phyloP scores from a whole-genome alignment of 2,329 filamentous ascomycete genomes.

The Pseudofabraea citricarpa region DNA sequence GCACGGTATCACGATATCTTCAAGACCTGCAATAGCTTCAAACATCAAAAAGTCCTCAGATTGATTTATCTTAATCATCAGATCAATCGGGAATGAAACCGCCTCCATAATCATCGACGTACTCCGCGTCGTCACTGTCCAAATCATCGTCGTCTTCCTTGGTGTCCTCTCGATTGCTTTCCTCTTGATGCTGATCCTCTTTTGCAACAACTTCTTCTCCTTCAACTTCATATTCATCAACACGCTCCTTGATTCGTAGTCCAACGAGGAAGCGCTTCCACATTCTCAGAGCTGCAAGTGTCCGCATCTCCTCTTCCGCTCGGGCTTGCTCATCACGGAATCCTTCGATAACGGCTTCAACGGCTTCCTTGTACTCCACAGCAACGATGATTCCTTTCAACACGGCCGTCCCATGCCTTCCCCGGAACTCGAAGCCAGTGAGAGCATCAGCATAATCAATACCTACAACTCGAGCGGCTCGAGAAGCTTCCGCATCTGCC shows the following conservation, averaged over 20 bases:
- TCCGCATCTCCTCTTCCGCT: constrained; percentile 57
- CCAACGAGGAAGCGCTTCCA: constrained; percentile 78
- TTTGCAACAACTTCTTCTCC: constrained; percentile 42
- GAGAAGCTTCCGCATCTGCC: constrained; percentile 51
- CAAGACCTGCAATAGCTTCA: background rate
- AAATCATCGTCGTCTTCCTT: constrained; percentile 26
- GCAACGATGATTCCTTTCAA: constrained; percentile 75
- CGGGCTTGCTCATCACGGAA: constrained; percentile 63
- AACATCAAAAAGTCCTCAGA: background rate
- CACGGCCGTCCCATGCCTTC: constrained; percentile 80
- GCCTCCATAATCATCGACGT: constrained; percentile 37
- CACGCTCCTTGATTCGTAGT: constrained; percentile 43
- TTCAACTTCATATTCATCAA: constrained; percentile 24
- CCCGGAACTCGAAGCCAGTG: constrained; percentile 84
- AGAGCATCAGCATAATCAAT: constrained; percentile 88
- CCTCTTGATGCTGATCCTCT: constrained; percentile 55
- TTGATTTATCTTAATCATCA: background rate
- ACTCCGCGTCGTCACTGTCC: constrained; percentile 39
- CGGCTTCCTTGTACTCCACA: constrained; percentile 63
- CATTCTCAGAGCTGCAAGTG: constrained; percentile 55
- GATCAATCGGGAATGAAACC: constrained; percentile 34
- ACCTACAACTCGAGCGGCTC: constrained; percentile 69
- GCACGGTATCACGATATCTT: background rate
- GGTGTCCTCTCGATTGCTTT: constrained; percentile 17
- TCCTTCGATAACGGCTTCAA: constrained; percentile 63